Conservation (phyloP, 2,329 filamentous ascomycete genomes). For the Aureobasidium zeae region DNA sequence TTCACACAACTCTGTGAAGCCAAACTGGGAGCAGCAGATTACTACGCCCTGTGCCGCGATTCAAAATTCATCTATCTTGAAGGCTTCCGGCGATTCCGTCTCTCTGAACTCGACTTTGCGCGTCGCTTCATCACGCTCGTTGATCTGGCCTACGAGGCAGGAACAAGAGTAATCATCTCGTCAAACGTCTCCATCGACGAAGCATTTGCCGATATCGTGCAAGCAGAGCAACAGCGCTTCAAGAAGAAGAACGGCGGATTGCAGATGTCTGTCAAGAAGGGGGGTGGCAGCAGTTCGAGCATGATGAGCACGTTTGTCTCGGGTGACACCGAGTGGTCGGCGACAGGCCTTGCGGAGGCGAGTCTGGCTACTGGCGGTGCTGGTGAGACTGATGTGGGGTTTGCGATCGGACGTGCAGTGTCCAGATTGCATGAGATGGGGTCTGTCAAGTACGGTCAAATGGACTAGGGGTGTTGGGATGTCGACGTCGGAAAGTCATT, state of each 20-base stretch:
- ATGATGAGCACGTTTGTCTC: constrained; percentile 25
- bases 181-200: constrained; percentile 21
- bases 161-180: constrained; percentile 53
- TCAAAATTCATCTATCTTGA: constrained; percentile 19
- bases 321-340: constrained; percentile 25
- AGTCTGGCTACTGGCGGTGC: constrained; percentile 24
- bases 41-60: constrained; percentile 52
- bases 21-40: constrained; percentile 64
- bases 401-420: constrained; percentile 24
- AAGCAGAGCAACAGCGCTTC: constrained; percentile 17
- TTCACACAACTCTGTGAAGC: constrained; percentile 56
- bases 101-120: constrained; percentile 53
- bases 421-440: constrained; percentile 25
- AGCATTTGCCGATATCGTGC: constrained; percentile 22
- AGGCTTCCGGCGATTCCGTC: constrained; percentile 19
- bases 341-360: constrained; percentile 22
- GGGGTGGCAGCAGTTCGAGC: constrained; percentile 22
- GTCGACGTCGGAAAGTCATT: no score
- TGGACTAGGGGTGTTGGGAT: no score
- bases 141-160: constrained; percentile 66
- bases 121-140: constrained; percentile 67
- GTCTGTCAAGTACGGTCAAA: constrained; percentile 9
- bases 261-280: constrained; percentile 22
- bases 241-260: constrained; percentile 8
- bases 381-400: constrained; percentile 25